Conservation (phyloP, 306 rosid species). For the Fragaria iinumae region DNA sequence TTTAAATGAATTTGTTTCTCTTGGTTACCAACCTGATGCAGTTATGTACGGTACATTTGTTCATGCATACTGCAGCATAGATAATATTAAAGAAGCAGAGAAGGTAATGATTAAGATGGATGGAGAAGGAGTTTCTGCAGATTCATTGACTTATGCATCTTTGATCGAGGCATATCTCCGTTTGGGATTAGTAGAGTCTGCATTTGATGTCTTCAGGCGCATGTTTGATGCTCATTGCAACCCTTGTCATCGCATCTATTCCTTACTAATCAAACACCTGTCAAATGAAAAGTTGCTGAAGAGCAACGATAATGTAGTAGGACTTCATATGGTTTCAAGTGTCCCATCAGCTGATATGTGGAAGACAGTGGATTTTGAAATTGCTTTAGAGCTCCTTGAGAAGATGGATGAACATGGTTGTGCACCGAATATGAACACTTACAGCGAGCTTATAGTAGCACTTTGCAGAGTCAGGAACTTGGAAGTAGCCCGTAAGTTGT, state of each 20-base stretch:
- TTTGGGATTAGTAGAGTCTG: slow-evolving; percentile 53
- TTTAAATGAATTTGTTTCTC: slow-evolving; percentile 51
- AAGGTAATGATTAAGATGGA: slow-evolving; percentile 52
- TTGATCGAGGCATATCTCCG: slow-evolving; percentile 60
- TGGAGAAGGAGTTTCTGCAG: slow-evolving; percentile 55
- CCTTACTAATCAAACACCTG: slow-evolving; percentile 62
- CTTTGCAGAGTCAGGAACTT: slow-evolving; percentile 58
- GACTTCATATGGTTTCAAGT: slow-evolving; percentile 30
- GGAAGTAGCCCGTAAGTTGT: slow-evolving; percentile 48
- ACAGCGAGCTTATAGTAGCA: slow-evolving; percentile 61
- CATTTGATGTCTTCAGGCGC: slow-evolving; percentile 66
- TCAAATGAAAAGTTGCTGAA: slow-evolving; percentile 31
- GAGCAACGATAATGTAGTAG: slow-evolving; percentile 22
- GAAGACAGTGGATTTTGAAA: slow-evolving; percentile 61
- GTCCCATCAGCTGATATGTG: slow-evolving; percentile 39
- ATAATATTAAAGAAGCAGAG: slow-evolving; percentile 72
- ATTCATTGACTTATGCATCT: slow-evolving; percentile 49
- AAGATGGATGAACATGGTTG: slow-evolving; percentile 64
- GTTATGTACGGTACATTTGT: slow-evolving; percentile 67
- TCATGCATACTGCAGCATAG: slow-evolving; percentile 67
- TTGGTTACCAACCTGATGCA: slow-evolving; percentile 63
- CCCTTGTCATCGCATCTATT: slow-evolving; percentile 61
- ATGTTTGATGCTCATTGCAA: slow-evolving; percentile 65
- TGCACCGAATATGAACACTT: slow-evolving; percentile 59
- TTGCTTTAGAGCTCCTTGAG: slow-evolving; percentile 47